Evolutionary conservation across 441 rosid species (phyloP).

Genomic region (Aquilaria agallochum): DNA sequence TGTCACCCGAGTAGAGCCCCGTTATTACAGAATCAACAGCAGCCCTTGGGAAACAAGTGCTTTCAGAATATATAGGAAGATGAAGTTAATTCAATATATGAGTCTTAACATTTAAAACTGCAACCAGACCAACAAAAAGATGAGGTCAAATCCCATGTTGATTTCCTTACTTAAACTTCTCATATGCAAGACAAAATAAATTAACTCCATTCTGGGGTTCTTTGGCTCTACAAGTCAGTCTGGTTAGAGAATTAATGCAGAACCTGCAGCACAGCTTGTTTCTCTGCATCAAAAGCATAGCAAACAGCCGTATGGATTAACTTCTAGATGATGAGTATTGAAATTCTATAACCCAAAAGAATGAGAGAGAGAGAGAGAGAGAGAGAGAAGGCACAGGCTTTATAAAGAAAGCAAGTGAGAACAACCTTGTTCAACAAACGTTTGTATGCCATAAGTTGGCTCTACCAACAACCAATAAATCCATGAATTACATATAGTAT

Average conservation of each 20-base stretch:
- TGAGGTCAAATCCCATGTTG: constrained; percentile 9
- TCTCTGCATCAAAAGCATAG: constrained; percentile 67
- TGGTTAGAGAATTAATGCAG: constrained; percentile 57
- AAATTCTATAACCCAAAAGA: constrained; percentile 12
- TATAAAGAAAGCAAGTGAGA: constrained; percentile 17
- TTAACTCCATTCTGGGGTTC: constrained; percentile 34
- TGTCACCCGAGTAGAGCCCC: constrained; percentile 39
- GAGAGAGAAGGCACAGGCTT: constrained; percentile 8
- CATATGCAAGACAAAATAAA: constrained; percentile 47
- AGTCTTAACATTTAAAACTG: constrained; percentile 5
- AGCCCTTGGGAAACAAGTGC: constrained; percentile 33
- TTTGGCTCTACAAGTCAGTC: constrained; percentile 48
- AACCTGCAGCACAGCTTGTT: constrained; percentile 52
- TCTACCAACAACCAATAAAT: constrained; percentile 5
- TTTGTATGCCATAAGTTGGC: not conserved
- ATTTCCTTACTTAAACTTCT: constrained; percentile 40
- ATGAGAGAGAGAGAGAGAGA: not conserved
- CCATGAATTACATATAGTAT: not conserved
- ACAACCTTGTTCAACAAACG: constrained; percentile 8
- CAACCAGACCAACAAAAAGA: constrained; percentile 19
- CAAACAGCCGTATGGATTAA: constrained; percentile 45
- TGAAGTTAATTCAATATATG: constrained; percentile 23
- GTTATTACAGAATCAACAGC: constrained; percentile 34
- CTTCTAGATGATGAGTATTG: constrained; percentile 21
- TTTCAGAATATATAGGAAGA: constrained; percentile 23